A percentile compares a stretch with the other conserved stretches of the same genome.
Evolutionary conservation across 495 filamentous ascomycete species (phyloP).

Genomic region (Annulohypoxylon moriforme): DNA sequence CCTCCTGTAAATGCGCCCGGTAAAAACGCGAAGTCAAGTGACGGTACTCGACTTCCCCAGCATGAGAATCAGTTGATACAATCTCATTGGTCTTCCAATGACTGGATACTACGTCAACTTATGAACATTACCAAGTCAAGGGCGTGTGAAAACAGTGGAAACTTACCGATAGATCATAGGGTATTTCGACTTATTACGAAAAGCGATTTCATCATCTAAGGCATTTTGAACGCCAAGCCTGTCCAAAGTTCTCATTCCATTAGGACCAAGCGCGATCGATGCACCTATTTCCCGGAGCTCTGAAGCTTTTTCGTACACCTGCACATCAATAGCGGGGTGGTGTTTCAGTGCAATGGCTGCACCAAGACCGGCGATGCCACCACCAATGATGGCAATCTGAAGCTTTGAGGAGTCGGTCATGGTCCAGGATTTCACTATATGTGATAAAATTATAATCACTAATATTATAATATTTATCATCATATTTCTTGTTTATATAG

Average conservation of each 20-base stretch:
- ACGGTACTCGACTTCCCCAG: constrained; percentile 52
- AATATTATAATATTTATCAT: not conserved
- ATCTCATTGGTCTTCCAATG: constrained; percentile 58
- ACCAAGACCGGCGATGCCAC: constrained; percentile 62
- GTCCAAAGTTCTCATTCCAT: constrained; percentile 63
- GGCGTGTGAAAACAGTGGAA: too few species aligned
- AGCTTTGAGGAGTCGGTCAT: constrained; percentile 33
- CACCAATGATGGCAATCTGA: constrained; percentile 60
- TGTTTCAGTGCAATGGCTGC: constrained; percentile 56
- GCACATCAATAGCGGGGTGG: constrained; percentile 54
- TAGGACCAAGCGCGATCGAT: constrained; percentile 62
- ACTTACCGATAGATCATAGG: constrained; percentile 51
- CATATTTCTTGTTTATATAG: not conserved
- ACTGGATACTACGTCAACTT: constrained; percentile 44
- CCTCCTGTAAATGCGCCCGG: constrained; percentile 59
- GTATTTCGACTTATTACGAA: constrained; percentile 49
- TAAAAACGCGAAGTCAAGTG: constrained; percentile 62
- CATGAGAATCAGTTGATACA: constrained; percentile 54
- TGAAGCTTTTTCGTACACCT: constrained; percentile 60
- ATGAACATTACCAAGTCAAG: not conserved
- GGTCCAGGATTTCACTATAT: not conserved
- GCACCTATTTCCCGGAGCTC: constrained; percentile 62
- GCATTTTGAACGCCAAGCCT: constrained; percentile 57
- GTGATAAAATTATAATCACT: not conserved
- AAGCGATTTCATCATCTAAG: constrained; percentile 55